Evolutionary conservation across 73 alveolate species (phyloP).

Genomic region (Paramecium bursaria): DNA sequence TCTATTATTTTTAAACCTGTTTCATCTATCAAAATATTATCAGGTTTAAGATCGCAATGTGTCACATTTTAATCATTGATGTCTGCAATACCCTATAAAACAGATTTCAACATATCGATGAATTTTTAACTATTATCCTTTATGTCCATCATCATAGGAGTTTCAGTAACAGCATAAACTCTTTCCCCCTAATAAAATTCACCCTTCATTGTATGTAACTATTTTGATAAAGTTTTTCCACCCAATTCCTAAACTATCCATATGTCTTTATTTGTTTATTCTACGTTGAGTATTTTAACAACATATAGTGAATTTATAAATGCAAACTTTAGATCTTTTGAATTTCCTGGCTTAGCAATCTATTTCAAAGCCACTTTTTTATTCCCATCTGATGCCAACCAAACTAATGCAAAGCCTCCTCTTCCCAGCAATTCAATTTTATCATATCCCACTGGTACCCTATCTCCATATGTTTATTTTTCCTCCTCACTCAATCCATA

Average conservation of each 20-base stretch:
- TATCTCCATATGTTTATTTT: constrained; percentile 58
- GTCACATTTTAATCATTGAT: constrained; percentile 5
- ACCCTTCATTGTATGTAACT: constrained; percentile 42
- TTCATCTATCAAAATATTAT: constrained; percentile 36
- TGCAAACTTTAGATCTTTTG: neutral
- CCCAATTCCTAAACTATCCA: constrained; percentile 48
- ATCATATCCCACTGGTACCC: constrained; percentile 7
- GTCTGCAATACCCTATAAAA: constrained; percentile 13
- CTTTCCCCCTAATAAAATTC: constrained; percentile 48
- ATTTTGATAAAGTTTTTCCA: constrained; percentile 38
- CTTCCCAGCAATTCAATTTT: constrained; percentile 64
- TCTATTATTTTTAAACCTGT: constrained; percentile 53
- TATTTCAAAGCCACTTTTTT: constrained; percentile 58
- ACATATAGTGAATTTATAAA: neutral
- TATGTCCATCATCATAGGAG: neutral
- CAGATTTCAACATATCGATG: too few relatives aligned
- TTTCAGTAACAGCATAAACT: constrained; percentile 49
- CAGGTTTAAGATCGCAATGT: constrained; percentile 66
- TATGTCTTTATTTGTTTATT: neutral
- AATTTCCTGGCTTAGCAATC: constrained; percentile 51
- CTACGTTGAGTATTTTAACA: neutral
- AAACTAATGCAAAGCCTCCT: constrained; percentile 71
- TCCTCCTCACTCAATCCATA: constrained; percentile 64
- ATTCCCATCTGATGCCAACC: constrained; percentile 59
- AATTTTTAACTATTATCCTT: too few relatives aligned